Percentiles rank a stretch among this genome's conserved stretches.
These are phyloP conservation scores for Bifiguratus adelaidae DNA, from an alignment of 192 early-diverging fungal genomes.

Conservation along the genomic window DNA sequence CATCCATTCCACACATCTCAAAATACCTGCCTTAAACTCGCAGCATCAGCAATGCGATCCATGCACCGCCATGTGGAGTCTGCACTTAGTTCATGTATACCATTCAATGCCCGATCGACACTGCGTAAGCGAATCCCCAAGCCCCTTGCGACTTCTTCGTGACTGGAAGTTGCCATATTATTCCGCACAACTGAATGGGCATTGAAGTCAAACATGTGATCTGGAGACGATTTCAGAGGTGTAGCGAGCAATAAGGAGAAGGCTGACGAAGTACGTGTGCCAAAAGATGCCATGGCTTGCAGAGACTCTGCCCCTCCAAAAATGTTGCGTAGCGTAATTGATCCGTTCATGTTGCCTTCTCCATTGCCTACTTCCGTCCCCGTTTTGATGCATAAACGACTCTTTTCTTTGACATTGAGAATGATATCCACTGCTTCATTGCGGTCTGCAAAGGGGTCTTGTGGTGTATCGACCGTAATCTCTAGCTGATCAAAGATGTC, in stretches of 20 bases:
- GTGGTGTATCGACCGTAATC: constrained; percentile 52
- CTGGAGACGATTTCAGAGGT: constrained; percentile 67
- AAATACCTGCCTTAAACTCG: constrained; percentile 39
- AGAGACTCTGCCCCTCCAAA: constrained; percentile 85
- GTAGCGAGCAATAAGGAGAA: constrained; percentile 35
- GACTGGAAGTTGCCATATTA: constrained; percentile 51
- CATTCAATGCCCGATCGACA: constrained; percentile 31
- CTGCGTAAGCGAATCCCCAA: constrained; percentile 39
- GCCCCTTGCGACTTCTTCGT: constrained; percentile 64
- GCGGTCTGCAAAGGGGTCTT: constrained; percentile 20
- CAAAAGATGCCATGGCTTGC: constrained; percentile 63
- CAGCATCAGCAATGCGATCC: constrained; percentile 40
- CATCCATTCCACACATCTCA: not conserved
- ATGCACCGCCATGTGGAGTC: constrained; percentile 71
- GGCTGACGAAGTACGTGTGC: constrained; percentile 55
- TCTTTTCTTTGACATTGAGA: constrained; percentile 58
- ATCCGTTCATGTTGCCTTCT: constrained; percentile 74
- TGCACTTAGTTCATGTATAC: constrained; percentile 68
- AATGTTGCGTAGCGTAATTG: constrained; percentile 66
- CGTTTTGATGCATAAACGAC: constrained; percentile 67
- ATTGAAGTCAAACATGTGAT: constrained; percentile 47
- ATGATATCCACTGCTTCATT: constrained; percentile 57
- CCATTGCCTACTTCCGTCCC: constrained; percentile 85
- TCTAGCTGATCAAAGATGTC: constrained; percentile 62
- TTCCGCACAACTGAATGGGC: constrained; percentile 55